Evolutionary conservation across 805 yeast genomes (phyloP).

Genomic region (Yamadazyma laniorum): DNA sequence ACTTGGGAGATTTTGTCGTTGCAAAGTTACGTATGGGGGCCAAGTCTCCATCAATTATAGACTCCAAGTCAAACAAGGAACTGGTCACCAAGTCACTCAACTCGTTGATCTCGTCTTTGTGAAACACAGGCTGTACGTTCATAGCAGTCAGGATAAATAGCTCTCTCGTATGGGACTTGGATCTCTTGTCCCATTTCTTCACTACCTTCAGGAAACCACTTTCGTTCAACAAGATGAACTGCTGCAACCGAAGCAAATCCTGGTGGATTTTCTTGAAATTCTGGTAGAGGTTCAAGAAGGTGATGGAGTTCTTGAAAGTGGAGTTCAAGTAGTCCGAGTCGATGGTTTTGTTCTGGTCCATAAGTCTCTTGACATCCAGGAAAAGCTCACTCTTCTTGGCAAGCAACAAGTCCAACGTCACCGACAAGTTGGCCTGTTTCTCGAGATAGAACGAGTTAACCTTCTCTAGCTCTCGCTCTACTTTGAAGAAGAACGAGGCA

Average conservation of each 20-base stretch:
- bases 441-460: conserved; percentile 90
- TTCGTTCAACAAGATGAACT: conserved; percentile 90
- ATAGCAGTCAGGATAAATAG: conserved; percentile 88
- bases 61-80: conserved; percentile 71
- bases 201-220: conserved; percentile 94
- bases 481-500: conserved; percentile 81
- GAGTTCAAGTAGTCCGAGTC: conserved; percentile 17
- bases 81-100: conserved; percentile 74
- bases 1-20: conserved; percentile 3
- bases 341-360: conserved; percentile 7
- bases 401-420: conserved; percentile 71
- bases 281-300: conserved; percentile 79
- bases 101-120: conserved; percentile 79
- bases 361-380: conserved; percentile 16
- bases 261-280: conserved; percentile 87
- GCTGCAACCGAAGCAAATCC: conserved; percentile 85
- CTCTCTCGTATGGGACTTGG: conserved; percentile 92
- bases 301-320: conserved; percentile 64
- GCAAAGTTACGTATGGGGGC: conserved; percentile 24
- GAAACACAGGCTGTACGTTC: conserved; percentile 95
- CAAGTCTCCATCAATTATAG: conserved; percentile 46
- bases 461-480: conserved; percentile 93
- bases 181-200: conserved; percentile 97
- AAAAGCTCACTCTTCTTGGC: conserved; percentile 63
- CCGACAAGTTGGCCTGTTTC: conserved; percentile 83